These are phyloP conservation scores for Blastomyces parvus DNA, from an alignment of 2,329 filamentous ascomycete species.

Conservation along the genomic window DNA sequence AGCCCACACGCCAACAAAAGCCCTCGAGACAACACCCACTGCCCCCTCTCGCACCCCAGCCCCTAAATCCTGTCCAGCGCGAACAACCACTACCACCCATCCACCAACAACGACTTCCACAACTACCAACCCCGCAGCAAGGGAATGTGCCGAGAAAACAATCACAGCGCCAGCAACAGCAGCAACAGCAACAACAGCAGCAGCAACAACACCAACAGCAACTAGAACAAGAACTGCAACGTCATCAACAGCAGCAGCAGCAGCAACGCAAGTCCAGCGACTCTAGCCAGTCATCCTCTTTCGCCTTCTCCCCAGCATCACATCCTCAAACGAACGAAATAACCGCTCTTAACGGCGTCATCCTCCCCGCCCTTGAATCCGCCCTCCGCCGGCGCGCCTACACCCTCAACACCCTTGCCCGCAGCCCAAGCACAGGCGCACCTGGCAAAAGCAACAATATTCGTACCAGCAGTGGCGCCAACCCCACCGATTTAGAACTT, in stretches of 20 bases:
- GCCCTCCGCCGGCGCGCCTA: conserved; percentile 69
- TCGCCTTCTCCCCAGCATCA: conserved; percentile 16
- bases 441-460: conserved; percentile 11
- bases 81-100: conserved; percentile 10
- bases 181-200: background rate
- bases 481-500: conserved; percentile 43
- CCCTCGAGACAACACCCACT: conserved; percentile 21
- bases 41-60: conserved; percentile 22
- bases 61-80: conserved; percentile 11
- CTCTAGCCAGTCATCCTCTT: conserved; percentile 12
- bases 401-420: conserved; percentile 40
- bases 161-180: conserved; percentile 22
- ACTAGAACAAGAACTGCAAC: conserved; percentile 21
- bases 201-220: conserved; percentile 11
- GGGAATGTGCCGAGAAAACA: conserved; percentile 40
- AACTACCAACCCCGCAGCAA: conserved; percentile 42
- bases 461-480: conserved; percentile 26
- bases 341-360: conserved; percentile 80
- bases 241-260: conserved; percentile 12
- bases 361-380: conserved; percentile 85
- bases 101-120: conserved; percentile 10
- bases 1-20: conserved; percentile 11
- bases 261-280: conserved; percentile 11
- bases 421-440: conserved; percentile 15
- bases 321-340: conserved; percentile 56